Evolutionary conservation across 495 filamentous ascomycete genomes (phyloP).

Genomic region (Parmelia sp.): DNA sequence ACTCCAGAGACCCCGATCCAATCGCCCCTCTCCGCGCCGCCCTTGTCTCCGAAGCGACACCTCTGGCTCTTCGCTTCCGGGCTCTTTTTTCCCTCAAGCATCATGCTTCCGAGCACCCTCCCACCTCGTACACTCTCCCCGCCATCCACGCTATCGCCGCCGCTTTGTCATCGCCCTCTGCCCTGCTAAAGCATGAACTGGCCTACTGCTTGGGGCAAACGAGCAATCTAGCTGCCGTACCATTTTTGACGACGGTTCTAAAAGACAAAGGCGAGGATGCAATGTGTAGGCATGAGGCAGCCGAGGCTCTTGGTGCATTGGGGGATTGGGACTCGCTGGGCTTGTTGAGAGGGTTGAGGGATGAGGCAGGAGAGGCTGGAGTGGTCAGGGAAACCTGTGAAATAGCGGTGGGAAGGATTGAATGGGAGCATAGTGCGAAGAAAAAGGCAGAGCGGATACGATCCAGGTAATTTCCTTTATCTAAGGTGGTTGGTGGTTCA

Average conservation of each 20-base stretch:
- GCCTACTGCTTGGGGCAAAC: constrained; percentile 97
- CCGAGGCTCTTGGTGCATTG: constrained; percentile 88
- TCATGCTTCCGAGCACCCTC: constrained; percentile 63
- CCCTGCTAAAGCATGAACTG: constrained; percentile 86
- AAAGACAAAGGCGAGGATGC: constrained; percentile 72
- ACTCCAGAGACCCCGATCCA: background rate
- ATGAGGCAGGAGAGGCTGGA: constrained; percentile 62
- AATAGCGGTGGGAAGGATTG: constrained; percentile 86
- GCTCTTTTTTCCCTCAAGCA: constrained; percentile 97
- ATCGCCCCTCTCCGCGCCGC: constrained; percentile 63
- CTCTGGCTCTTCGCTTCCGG: constrained; percentile 86
- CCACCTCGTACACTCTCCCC: constrained; percentile 54
- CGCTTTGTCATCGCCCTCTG: constrained; percentile 75
- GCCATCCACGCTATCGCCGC: constrained; percentile 93
- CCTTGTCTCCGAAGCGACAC: constrained; percentile 68
- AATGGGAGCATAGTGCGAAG: constrained; percentile 79
- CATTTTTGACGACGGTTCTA: constrained; percentile 69
- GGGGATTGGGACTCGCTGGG: constrained; percentile 65
- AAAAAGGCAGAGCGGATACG: constrained; percentile 66
- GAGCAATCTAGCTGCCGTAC: constrained; percentile 62
- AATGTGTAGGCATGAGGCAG: constrained; percentile 96
- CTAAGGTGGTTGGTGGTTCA: constrained; percentile 23
- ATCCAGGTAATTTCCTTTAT: constrained; percentile 53
- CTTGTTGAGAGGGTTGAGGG: constrained; percentile 62
- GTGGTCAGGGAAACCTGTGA: constrained; percentile 95